Evolutionary conservation across 2,329 filamentous ascomycete genomes (phyloP), one percentile per base, ranked within the genome.

Genomic region (Botryotinia calthae): DNA sequence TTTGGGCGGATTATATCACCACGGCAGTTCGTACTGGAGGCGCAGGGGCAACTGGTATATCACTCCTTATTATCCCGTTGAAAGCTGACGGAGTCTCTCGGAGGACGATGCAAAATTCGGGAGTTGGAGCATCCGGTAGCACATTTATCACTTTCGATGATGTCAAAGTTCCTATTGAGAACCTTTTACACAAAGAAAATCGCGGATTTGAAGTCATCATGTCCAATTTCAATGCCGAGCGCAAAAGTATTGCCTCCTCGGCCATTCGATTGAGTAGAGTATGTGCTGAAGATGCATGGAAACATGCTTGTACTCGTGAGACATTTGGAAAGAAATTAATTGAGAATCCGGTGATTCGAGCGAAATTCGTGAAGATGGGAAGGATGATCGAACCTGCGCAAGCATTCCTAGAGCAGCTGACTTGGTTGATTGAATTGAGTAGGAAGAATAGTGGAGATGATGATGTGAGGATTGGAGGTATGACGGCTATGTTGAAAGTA

Each of bases 361-460:
- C 85, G 31, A 90, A 91, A 78, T 83, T 91, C 22, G 84, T 86
- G n/a, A 87, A 85, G 51, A 84, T 90, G 68, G 88, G 87, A 0
- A 83, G 87, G 18, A 84, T 87, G 75, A 85, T 91, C n/a, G 89
- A 90, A 75, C 86, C 86, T 0, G 86, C 88, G 63, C 88, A 87
- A 80, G 87, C 88, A 0, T 90, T 88, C 82, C 79, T 90, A 73
- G 89, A 91, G 76, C 88, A 90, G 78, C 81, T 90, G 4, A 87
- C 86, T 8, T 87, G 77, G 78, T 48, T 80, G 64, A 77, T 80
- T 66, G 78, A 80, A 64, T 14, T 76, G 9, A 74, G 59, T 74
- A 56, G 76, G 51, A 76, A 76, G 58, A 72, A 44, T 56, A 74
- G 74, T 4, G 66, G 64, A 25, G 73, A 71, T 8, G 72, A 82